Evolutionary conservation across 192 early-diverging fungal genomes (phyloP).

Genomic region (Mortierella alpina): DNA sequence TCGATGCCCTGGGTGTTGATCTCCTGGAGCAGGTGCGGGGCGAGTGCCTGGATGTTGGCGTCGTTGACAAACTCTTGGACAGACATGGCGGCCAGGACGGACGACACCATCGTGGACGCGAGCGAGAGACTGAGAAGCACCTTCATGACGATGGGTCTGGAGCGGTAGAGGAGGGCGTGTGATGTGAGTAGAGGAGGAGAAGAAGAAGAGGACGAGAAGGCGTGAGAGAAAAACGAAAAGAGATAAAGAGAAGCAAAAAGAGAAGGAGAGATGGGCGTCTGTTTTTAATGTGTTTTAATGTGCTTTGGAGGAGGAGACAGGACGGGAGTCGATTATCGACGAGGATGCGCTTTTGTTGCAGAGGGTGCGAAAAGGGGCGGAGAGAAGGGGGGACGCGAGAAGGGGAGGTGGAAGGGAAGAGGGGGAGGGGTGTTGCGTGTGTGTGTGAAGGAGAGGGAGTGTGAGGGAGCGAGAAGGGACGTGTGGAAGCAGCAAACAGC

Average conservation of each 20-base stretch:
- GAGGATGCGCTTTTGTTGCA: too few species aligned
- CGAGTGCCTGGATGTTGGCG: slow-evolving; percentile 12
- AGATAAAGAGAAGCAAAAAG: neutral
- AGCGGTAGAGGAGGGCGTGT: neutral
- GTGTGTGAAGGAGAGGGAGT: too few species aligned
- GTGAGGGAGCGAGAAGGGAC: too few species aligned
- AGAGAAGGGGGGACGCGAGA: too few species aligned
- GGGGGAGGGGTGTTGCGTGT: too few species aligned
- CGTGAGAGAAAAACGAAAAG: neutral
- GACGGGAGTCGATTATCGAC: too few species aligned
- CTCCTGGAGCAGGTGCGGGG: slow-evolving; percentile 34
- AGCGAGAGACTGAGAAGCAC: slow-evolving; percentile 41
- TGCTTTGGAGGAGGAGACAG: too few species aligned
- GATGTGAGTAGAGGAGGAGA: neutral
- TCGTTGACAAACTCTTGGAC: slow-evolving; percentile 25
- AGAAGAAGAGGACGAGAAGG: neutral
- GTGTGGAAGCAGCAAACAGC: too few species aligned
- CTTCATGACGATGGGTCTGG: slow-evolving; percentile 11
- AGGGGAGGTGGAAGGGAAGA: too few species aligned
- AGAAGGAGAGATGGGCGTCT: neutral
- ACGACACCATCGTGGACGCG: slow-evolving; percentile 24
- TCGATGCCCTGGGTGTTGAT: slow-evolving; percentile 33
- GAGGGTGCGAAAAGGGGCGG: too few species aligned
- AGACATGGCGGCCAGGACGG: neutral
- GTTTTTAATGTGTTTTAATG: neutral